A percentile compares a stretch with the other conserved stretches of the same genome.
Evolutionary conservation across 2,329 filamentous ascomycete species (phyloP).

Genomic region (Amauroascus niger): DNA sequence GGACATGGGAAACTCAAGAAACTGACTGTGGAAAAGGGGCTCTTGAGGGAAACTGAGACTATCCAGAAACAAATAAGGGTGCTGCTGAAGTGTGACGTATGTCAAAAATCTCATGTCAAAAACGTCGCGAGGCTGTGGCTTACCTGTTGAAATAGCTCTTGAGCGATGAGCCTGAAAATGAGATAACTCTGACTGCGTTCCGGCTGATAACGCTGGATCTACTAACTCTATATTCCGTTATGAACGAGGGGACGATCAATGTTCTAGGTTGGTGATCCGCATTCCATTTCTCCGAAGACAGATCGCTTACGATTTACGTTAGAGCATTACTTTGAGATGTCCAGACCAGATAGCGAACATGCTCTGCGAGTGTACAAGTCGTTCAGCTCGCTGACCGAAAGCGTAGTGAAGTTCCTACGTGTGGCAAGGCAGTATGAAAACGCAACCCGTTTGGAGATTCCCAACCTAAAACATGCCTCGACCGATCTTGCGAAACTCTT

Average conservation of each 20-base stretch:
- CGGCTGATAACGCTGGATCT: slow-evolving; percentile 83
- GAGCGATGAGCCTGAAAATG: slow-evolving; percentile 82
- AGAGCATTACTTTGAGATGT: slow-evolving; percentile 99
- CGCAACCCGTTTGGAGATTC: slow-evolving; percentile 83
- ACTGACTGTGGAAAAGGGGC: slow-evolving; percentile 79
- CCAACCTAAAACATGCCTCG: slow-evolving; percentile 93
- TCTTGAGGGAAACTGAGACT: slow-evolving; percentile 81
- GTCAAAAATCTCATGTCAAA: slow-evolving; percentile 28
- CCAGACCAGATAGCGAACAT: slow-evolving; percentile 80
- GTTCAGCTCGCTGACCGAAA: slow-evolving; percentile 85
- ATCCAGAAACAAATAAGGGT: slow-evolving; percentile 82
- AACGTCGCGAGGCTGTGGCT: not conserved
- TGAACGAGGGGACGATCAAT: slow-evolving; percentile 96
- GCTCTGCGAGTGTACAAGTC: slow-evolving; percentile 85
- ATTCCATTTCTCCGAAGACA: not conserved
- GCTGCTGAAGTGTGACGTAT: slow-evolving; percentile 78
- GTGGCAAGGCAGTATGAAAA: slow-evolving; percentile 84
- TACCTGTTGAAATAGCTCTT: slow-evolving; percentile 52
- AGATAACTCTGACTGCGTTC: slow-evolving; percentile 92
- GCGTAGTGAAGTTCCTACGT: slow-evolving; percentile 80
- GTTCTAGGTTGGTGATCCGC: slow-evolving; percentile 60
- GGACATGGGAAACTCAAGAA: slow-evolving; percentile 76
- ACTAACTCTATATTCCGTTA: slow-evolving; percentile 79
- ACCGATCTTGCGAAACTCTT: slow-evolving; percentile 81
- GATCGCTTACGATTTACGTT: slow-evolving; percentile 6